Evolutionary conservation across 2,329 filamentous ascomycete genomes (phyloP).

Genomic region (Diplodia corticola): DNA sequence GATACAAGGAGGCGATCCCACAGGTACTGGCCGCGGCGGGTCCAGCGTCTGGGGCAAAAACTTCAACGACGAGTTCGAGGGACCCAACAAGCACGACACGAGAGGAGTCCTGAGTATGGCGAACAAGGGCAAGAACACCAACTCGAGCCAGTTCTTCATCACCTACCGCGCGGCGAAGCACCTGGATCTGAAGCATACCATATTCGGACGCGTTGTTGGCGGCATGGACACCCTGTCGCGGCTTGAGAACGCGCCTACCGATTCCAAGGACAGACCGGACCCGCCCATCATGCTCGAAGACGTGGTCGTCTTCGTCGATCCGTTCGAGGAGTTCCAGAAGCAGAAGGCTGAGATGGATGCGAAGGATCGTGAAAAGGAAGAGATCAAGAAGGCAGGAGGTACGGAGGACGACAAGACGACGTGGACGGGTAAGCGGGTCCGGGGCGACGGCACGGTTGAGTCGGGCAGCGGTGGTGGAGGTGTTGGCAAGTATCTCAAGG

Average conservation of each 20-base stretch:
- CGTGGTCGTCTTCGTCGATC: conserved; percentile 84
- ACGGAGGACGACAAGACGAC: conserved; percentile 87
- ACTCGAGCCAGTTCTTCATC: conserved; percentile 94
- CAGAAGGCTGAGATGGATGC: conserved; percentile 58
- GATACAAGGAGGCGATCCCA: conserved; percentile 95
- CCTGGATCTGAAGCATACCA: conserved; percentile 93
- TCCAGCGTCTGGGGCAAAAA: conserved; percentile 90
- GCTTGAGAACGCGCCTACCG: conserved; percentile 77
- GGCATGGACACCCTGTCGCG: conserved; percentile 69
- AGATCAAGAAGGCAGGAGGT: conserved; percentile 64
- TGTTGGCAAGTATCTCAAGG: conserved; percentile 82
- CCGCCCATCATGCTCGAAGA: conserved; percentile 71
- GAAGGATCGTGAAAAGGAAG: conserved; percentile 63
- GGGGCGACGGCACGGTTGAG: conserved; percentile 63
- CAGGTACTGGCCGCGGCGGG: conserved; percentile 88
- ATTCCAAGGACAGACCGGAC: conserved; percentile 38
- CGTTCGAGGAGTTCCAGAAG: conserved; percentile 89
- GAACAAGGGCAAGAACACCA: conserved; percentile 98
- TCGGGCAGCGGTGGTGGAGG: conserved; percentile 51
- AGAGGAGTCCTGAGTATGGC: conserved; percentile 89
- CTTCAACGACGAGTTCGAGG: conserved; percentile 91
- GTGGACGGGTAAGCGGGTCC: conserved; percentile 92
- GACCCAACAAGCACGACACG: conserved; percentile 77
- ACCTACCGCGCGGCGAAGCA: conserved; percentile 83
- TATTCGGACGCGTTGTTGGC: conserved; percentile 84